A percentile compares a stretch with the other conserved stretches of the same genome.
Conservation (phyloP, 176 grass and related monocot species). For the Oryza glumipatula region DNA sequence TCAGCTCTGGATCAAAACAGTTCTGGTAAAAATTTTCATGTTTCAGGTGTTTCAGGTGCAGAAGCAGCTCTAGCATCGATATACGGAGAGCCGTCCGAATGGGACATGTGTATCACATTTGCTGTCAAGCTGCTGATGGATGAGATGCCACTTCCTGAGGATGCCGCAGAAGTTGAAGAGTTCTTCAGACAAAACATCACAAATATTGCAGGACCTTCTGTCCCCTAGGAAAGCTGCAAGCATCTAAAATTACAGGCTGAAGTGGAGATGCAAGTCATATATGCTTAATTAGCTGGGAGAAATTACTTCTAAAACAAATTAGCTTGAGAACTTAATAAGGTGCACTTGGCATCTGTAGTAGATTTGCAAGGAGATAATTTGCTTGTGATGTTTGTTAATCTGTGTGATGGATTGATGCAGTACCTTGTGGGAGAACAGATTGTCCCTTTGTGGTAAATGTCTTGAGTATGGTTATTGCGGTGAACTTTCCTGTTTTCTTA, state of each 20-base stretch:
- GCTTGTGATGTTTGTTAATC: background rate
- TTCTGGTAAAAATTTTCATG: background rate
- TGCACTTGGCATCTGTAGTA: background rate
- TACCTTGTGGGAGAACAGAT: background rate
- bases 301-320: background rate
- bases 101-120: conserved; percentile 16
- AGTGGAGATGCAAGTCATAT: background rate
- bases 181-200: background rate
- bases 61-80: conserved; percentile 15
- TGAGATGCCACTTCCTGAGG: background rate
- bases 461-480: background rate
- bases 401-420: background rate
- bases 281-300: background rate
- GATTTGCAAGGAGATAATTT: background rate
- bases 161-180: background rate
- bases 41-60: conserved; percentile 17
- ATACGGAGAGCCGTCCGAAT: background rate
- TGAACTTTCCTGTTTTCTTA: background rate
- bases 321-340: background rate
- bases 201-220: background rate
- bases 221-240: background rate
- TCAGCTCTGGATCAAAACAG: background rate
- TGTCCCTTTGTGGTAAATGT: background rate
- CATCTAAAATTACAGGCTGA: background rate
- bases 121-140: conserved; percentile 34